These are phyloP conservation scores for Phytopythium helicoides DNA, from an alignment of 352 stramenopile species.

Conservation along the genomic window DNA sequence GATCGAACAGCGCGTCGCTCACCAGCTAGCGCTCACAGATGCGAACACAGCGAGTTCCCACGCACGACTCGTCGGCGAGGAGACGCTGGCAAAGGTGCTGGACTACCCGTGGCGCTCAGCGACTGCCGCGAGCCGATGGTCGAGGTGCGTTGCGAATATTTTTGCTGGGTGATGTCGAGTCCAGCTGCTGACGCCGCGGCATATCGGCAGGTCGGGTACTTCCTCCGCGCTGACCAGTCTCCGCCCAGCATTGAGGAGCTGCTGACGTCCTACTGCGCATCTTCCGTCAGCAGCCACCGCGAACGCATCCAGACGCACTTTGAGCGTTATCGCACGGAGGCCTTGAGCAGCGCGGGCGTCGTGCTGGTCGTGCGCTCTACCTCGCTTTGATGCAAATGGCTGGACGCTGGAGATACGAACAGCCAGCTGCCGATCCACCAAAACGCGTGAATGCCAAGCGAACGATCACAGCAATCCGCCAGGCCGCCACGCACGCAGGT, in stretches of 20 bases:
- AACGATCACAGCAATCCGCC: too few relatives aligned
- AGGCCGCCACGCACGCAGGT: too few relatives aligned
- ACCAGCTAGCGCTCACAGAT: constrained; percentile 26
- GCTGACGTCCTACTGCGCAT: constrained; percentile 60
- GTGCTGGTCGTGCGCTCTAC: constrained; percentile 16
- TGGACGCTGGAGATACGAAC: too few relatives aligned
- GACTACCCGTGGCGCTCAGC: constrained; percentile 67
- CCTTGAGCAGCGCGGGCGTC: constrained; percentile 10
- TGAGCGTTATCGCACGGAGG: constrained; percentile 28
- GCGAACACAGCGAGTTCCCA: background rate
- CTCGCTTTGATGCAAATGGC: constrained; percentile 12
- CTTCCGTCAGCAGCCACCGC: constrained; percentile 11
- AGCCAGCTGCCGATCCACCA: background rate
- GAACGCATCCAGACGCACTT: constrained; percentile 35
- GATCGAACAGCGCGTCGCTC: constrained; percentile 35
- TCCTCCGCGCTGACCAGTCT: constrained; percentile 13
- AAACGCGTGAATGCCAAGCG: too few relatives aligned
- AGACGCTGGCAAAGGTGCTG: constrained; percentile 34
- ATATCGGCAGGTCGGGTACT: constrained; percentile 51
- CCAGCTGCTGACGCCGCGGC: background rate
- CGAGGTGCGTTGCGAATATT: too few relatives aligned
- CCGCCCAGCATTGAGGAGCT: constrained; percentile 15
- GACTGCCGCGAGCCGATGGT: constrained; percentile 54
- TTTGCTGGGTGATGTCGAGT: constrained; percentile 2
- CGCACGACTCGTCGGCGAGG: constrained; percentile 26